phyloP scores from a whole-genome alignment of 2,329 filamentous ascomycete species.

The Cordyceps fumosorosea region DNA sequence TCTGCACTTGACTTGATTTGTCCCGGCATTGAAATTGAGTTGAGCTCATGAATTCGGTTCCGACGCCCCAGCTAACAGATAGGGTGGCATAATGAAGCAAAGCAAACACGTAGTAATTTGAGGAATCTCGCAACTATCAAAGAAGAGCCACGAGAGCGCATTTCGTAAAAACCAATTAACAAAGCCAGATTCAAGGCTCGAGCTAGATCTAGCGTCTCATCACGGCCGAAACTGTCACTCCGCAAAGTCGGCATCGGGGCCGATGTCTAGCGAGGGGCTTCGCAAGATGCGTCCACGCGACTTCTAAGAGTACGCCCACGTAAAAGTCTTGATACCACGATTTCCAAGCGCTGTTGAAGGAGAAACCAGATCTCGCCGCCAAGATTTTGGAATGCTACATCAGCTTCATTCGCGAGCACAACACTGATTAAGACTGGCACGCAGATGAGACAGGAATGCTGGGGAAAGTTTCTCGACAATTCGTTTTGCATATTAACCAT shows the following conservation, averaged over 20 bases:
- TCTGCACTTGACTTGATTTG: too few relatives aligned
- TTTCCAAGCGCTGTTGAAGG: too few relatives aligned
- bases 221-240: too few relatives aligned
- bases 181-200: neutral
- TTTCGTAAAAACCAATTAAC: neutral
- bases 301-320: too few relatives aligned
- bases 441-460: too few relatives aligned
- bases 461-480: too few relatives aligned
- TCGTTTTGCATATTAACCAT: too few relatives aligned
- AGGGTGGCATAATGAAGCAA: neutral
- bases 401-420: too few relatives aligned
- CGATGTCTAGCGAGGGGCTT: neutral
- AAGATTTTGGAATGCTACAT: too few relatives aligned
- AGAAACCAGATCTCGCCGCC: too few relatives aligned
- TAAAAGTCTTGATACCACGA: neutral
- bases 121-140: neutral
- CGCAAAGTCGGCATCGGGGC: too few relatives aligned
- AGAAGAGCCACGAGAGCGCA: neutral
- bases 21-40: neutral
- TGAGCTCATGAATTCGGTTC: neutral
- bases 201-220: rapidly evolving
- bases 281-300: rapidly evolving
- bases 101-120: neutral
- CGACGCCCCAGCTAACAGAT: neutral
- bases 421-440: too few relatives aligned